Percentiles rank a stretch among this genome's conserved stretches.
Evolutionary conservation across 192 early-diverging fungal species (phyloP).

Genomic region (Backusella parvicylindrica): DNA sequence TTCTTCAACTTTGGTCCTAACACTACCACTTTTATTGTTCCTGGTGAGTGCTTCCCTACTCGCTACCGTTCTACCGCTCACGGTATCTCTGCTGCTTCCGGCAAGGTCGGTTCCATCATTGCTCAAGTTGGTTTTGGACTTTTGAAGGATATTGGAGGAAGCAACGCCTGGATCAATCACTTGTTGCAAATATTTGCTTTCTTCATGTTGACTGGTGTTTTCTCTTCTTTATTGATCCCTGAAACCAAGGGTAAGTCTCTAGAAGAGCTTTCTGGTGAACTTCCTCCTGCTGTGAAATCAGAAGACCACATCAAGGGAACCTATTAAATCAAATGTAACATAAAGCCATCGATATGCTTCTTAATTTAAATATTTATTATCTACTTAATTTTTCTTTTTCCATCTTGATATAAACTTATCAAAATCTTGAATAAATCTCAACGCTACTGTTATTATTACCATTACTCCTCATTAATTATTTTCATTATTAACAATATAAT

Average conservation of each 20-base stretch:
- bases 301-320: slow-evolving; percentile 2
- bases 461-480: background rate
- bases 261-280: slow-evolving; percentile 65
- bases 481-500: background rate
- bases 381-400: background rate
- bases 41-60: slow-evolving; percentile 82
- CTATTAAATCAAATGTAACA: slow-evolving; percentile 4
- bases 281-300: background rate
- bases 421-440: background rate
- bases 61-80: slow-evolving; percentile 77
- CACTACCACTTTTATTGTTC: slow-evolving; percentile 83
- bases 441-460: background rate
- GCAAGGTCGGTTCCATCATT: slow-evolving; percentile 76
- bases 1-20: slow-evolving; percentile 98
- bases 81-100: slow-evolving; percentile 79
- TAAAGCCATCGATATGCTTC: background rate
- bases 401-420: background rate
- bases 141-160: slow-evolving; percentile 68
- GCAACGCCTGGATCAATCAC: slow-evolving; percentile 54
- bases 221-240: slow-evolving; percentile 64
- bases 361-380: background rate
- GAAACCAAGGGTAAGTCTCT: slow-evolving; percentile 78
- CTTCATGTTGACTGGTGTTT: slow-evolving; percentile 72
- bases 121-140: slow-evolving; percentile 69
- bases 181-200: slow-evolving; percentile 71